These are phyloP conservation scores for Ustilago shanxiensis DNA, from an alignment of 1,284 basidiomycete species.

Conservation along the genomic window DNA sequence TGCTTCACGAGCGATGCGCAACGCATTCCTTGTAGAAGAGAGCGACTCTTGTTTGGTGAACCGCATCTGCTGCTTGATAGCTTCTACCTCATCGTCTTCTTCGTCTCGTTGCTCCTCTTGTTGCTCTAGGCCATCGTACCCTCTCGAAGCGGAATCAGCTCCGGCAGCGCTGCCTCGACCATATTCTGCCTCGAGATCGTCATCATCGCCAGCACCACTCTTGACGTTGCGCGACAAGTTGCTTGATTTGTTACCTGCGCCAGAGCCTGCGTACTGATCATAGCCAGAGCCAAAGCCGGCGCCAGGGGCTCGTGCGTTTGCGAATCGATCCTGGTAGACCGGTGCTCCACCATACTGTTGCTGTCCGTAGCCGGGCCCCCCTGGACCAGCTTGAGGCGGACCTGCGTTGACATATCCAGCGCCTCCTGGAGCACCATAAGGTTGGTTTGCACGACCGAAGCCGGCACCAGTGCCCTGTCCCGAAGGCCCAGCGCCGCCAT, in stretches of 20 bases:
- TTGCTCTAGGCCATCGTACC: slow-evolving; percentile 53
- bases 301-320: slow-evolving; percentile 52
- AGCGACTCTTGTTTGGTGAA: slow-evolving; percentile 94
- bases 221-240: slow-evolving; percentile 33
- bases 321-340: slow-evolving; percentile 46
- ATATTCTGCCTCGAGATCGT: slow-evolving; percentile 66
- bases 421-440: slow-evolving; percentile 5
- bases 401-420: slow-evolving; percentile 22
- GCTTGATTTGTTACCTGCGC: slow-evolving; percentile 22
- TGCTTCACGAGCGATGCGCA: slow-evolving; percentile 91
- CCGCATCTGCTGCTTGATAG: slow-evolving; percentile 91
- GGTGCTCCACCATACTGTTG: slow-evolving; percentile 30
- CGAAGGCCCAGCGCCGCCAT: slow-evolving; percentile 24
- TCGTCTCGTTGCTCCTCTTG: slow-evolving; percentile 75
- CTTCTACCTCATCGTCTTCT: slow-evolving; percentile 95
- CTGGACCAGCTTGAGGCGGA: slow-evolving; percentile 12
- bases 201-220: slow-evolving; percentile 30
- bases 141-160: slow-evolving; percentile 13
- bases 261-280: slow-evolving; percentile 42
- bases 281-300: slow-evolving; percentile 54
- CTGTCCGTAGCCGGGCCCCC: slow-evolving; percentile 25
- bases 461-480: slow-evolving; percentile 21
- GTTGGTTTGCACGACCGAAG: slow-evolving; percentile 1
- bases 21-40: slow-evolving; percentile 89
- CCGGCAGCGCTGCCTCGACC: slow-evolving; percentile 49